Base-by-base conservation (phyloP, 2,329 filamentous ascomycete species). In the Arthrinium puccinioides region DNA sequence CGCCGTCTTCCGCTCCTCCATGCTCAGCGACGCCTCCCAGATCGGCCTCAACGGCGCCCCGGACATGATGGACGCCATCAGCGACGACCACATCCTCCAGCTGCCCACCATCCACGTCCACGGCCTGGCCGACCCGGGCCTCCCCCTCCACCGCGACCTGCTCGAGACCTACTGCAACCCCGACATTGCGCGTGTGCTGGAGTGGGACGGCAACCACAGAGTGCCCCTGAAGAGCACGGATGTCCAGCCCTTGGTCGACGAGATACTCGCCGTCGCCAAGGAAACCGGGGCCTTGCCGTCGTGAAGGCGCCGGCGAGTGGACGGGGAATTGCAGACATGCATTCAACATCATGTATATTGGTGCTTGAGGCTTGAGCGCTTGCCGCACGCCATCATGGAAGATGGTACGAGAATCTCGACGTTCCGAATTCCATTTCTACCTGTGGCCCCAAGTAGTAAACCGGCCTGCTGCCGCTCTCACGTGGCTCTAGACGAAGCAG, bases 151-250 rank as follows among this genome's bases (percentile, higher is more conserved):
- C 52, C 60, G 69, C 38, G 62, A 68, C 52, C 50, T 82, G 46
- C 51, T 77, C 35, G 56, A 73, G 8, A 58, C 72, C 36, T 87
- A 81, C 54, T 84, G 78, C 52, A 66, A 75, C 34, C 52, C 63
- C 9, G 69, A 65, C 0, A 74, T 62, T 3, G 62, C 71, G 6
- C 67, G 59, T 26, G 43, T 87, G 31, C 56, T 89, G 2, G 80
- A 87, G 55, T 89, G 84, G 85, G 72, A 85, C 40, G 84, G 82
- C 0, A 70, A 68, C 2, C 85, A 90, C 55, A 63, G 84, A 6
- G 65, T 90, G 33, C 82, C 84, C 2, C 70, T 89, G 41, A 84
- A 83, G 64, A 65, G 61, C 16, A 61, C 58, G 21, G 84, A 88
- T 56, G 81, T 88, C 4, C 65, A 74, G 33, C 63, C 57, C 9